phyloP scores from a whole-genome alignment of 164 flowering plant species.

The Berberis thunbergii region DNA sequence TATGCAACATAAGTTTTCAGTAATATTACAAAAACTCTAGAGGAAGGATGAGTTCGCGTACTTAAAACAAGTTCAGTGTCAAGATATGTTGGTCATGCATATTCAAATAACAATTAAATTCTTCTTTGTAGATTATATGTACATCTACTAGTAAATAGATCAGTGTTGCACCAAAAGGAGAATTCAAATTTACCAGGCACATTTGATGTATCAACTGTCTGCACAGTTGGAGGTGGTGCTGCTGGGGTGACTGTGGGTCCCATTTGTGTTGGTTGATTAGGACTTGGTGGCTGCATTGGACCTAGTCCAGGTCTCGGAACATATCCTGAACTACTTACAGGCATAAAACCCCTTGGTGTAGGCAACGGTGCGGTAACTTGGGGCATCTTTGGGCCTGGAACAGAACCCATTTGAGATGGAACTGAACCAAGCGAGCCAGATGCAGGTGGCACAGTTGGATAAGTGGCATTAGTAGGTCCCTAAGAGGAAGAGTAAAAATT shows the following conservation, averaged over 20 bases:
- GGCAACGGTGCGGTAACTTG: conserved; percentile 49
- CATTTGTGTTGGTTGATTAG: conserved; percentile 35
- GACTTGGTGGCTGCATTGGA: conserved; percentile 61
- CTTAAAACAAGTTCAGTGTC: no score
- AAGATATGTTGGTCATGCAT: no score
- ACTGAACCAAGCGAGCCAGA: conserved; percentile 35
- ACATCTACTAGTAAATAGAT: not conserved
- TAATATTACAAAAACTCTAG: no score
- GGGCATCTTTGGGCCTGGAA: conserved; percentile 43
- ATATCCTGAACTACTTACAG: conserved; percentile 43
- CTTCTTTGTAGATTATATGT: no score
- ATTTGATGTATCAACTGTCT: conserved; percentile 86
- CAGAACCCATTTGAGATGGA: conserved; percentile 32
- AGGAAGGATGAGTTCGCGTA: no score
- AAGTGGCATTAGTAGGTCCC: conserved; percentile 42
- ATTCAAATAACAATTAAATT: no score
- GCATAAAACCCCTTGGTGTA: conserved; percentile 50
- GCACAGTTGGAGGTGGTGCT: conserved; percentile 88
- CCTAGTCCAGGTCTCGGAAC: conserved; percentile 46
- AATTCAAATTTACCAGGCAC: conserved; percentile 62
- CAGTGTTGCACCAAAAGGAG: not conserved
- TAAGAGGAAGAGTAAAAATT: conserved; percentile 11
- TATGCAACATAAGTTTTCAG: no score
- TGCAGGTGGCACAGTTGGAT: conserved; percentile 36
- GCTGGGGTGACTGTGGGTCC: conserved; percentile 46